These are phyloP conservation scores for Sugiyamaella grinbergsii DNA, from an alignment of 1,139 yeast genomes.

Conservation along the genomic window DNA sequence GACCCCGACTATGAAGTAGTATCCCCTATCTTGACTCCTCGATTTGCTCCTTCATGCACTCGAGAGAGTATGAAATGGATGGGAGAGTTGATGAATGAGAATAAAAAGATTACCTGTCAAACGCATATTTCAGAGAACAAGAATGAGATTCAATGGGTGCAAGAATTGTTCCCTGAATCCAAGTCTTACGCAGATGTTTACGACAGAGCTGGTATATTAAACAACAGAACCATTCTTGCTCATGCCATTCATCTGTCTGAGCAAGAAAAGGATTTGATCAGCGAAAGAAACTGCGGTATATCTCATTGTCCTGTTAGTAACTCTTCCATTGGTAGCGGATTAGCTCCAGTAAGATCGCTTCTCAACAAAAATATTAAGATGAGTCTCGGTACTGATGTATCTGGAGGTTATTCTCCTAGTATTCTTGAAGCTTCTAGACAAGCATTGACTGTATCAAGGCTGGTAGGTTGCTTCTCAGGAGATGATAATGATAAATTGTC, in stretches of 20 bases:
- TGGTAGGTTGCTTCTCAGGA: slow-evolving; percentile 63
- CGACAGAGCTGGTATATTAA: slow-evolving; percentile 60
- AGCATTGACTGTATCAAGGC: slow-evolving; percentile 82
- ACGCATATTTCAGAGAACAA: slow-evolving; percentile 86
- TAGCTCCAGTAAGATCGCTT: slow-evolving; percentile 77
- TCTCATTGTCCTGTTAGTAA: slow-evolving; percentile 95
- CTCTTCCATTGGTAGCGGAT: slow-evolving; percentile 86
- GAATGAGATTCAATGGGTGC: slow-evolving; percentile 76
- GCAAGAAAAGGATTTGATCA: slow-evolving; percentile 62
- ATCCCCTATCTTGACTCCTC: slow-evolving; percentile 81
- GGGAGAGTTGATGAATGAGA: slow-evolving; percentile 56
- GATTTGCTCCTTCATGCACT: slow-evolving; percentile 92
- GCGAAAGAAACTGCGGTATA: slow-evolving; percentile 62
- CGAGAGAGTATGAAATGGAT: slow-evolving; percentile 60
- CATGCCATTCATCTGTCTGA: slow-evolving; percentile 80
- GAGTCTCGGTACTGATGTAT: slow-evolving; percentile 86
- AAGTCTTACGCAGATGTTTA: slow-evolving; percentile 76
- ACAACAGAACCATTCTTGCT: slow-evolving; percentile 73
- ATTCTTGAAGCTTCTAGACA: slow-evolving; percentile 75
- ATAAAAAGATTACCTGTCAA: slow-evolving; percentile 66
- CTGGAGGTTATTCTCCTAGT: slow-evolving; percentile 88
- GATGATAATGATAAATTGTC: slow-evolving; percentile 55
- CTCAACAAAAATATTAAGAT: slow-evolving; percentile 70
- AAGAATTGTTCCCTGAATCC: slow-evolving; percentile 68
- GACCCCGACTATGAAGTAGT: slow-evolving; percentile 57